Conservation (phyloP, 257 asterid genomes). For the Rauvolfia tetraphylla region DNA sequence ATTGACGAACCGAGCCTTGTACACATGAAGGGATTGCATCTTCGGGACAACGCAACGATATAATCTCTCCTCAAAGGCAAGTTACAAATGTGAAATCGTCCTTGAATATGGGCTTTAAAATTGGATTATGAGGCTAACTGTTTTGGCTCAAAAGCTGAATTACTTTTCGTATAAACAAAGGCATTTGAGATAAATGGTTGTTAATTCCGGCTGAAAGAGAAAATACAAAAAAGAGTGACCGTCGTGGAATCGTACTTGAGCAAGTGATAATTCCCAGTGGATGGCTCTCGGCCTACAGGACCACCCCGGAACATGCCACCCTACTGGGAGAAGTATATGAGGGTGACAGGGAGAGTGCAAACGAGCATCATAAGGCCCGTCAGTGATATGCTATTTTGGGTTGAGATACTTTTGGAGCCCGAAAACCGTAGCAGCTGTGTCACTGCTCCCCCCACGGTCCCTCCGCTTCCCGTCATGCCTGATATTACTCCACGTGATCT, state of each 20-base stretch:
- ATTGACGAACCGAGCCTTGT: not conserved
- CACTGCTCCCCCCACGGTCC: slow-evolving; percentile 52
- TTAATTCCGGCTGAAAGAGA: not conserved
- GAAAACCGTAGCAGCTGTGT: slow-evolving; percentile 51
- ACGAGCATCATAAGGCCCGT: slow-evolving; percentile 56
- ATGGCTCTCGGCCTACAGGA: not conserved
- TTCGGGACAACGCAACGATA: not conserved
- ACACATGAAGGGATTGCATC: not conserved
- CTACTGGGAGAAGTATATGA: slow-evolving; percentile 44
- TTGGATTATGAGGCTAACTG: not conserved
- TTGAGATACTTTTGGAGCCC: slow-evolving; percentile 33
- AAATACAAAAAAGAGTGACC: not conserved
- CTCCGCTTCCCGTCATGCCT: slow-evolving; percentile 63
- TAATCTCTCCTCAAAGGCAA: not conserved
- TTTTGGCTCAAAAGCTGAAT: not conserved
- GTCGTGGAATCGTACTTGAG: slow-evolving; percentile 3
- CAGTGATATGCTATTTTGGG: slow-evolving; percentile 41
- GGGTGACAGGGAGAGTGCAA: slow-evolving; percentile 32
- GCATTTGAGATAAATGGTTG: not conserved
- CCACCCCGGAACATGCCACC: slow-evolving; percentile 60
- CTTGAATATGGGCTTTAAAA: not conserved
- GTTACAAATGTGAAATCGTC: not conserved
- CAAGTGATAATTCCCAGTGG: slow-evolving; percentile 11
- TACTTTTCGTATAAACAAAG: not conserved
- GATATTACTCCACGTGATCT: slow-evolving; percentile 56